Conservation (phyloP, 495 filamentous ascomycete genomes). For the Cladorrhinum samala region DNA sequence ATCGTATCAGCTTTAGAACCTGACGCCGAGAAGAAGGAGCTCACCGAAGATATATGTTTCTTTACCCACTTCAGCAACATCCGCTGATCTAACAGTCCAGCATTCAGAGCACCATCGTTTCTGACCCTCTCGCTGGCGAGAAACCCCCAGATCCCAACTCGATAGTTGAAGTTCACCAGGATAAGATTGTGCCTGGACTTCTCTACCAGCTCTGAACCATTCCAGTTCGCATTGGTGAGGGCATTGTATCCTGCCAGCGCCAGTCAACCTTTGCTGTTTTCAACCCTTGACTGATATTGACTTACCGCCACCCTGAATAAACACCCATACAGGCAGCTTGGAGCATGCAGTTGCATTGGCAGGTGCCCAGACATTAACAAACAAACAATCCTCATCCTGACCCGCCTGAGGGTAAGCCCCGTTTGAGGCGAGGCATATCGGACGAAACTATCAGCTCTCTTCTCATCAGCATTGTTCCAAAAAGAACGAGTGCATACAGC, state of each 20-base stretch:
- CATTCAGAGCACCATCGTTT: conserved; percentile 54
- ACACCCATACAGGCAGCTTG: conserved; percentile 63
- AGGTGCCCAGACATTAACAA: conserved; percentile 67
- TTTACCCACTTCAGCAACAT: conserved; percentile 65
- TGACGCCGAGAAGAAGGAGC: background rate
- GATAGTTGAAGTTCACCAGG: conserved; percentile 68
- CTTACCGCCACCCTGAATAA: conserved; percentile 70
- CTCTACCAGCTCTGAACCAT: conserved; percentile 55
- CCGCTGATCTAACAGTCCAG: conserved; percentile 65
- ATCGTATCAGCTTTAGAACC: background rate
- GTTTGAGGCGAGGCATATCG: conserved; percentile 48
- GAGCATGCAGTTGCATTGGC: conserved; percentile 40
- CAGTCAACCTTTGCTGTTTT: background rate
- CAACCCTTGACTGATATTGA: too few species aligned
- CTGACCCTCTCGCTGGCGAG: conserved; percentile 56
- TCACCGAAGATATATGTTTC: conserved; percentile 51
- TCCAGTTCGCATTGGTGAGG: conserved; percentile 59
- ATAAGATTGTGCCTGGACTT: conserved; percentile 56
- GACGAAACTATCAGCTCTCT: conserved; percentile 29
- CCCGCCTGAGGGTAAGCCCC: conserved; percentile 26
- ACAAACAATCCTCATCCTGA: conserved; percentile 67
- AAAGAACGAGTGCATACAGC: too few species aligned
- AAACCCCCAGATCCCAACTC: conserved; percentile 70
- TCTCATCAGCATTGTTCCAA: background rate
- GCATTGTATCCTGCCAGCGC: conserved; percentile 47